Evolutionary conservation across 257 asterid species (phyloP).

Genomic region (Solanum clarkiae): DNA sequence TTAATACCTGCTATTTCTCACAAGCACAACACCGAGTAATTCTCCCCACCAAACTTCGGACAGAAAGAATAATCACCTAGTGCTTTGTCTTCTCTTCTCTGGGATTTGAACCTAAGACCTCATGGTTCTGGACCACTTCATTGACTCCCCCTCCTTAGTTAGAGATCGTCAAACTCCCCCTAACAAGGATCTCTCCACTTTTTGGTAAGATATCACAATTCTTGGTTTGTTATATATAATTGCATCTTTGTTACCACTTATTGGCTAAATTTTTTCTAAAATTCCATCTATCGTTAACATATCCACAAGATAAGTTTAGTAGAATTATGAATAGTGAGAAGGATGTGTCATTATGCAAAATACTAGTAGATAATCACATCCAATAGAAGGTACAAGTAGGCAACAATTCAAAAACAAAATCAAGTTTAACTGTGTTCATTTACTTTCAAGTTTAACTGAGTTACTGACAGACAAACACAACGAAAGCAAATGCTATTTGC

Average conservation of each 20-base stretch:
- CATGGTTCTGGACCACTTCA: neutral
- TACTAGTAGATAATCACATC: neutral
- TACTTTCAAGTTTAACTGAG: neutral
- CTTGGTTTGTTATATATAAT: neutral
- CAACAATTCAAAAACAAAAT: neutral
- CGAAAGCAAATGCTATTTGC: neutral
- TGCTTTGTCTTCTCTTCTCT: too few species aligned
- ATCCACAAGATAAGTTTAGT: neutral
- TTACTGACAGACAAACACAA: neutral
- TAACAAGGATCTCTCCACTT: neutral
- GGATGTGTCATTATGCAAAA: neutral
- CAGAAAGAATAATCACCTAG: too few species aligned
- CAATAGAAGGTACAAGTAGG: neutral
- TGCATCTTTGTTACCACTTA: neutral
- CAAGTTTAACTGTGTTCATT: neutral
- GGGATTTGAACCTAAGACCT: neutral
- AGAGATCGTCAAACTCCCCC: neutral
- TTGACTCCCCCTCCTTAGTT: neutral
- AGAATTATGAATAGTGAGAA: neutral
- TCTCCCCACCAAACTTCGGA: too few species aligned
- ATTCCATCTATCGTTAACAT: neutral
- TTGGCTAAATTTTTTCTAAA: neutral
- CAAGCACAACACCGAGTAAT: too few species aligned
- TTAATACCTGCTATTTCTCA: too few species aligned
- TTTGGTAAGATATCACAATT: neutral